Evolutionary conservation across 2,329 filamentous ascomycete genomes (phyloP).

Genomic region (Plenodomus lindquistii): DNA sequence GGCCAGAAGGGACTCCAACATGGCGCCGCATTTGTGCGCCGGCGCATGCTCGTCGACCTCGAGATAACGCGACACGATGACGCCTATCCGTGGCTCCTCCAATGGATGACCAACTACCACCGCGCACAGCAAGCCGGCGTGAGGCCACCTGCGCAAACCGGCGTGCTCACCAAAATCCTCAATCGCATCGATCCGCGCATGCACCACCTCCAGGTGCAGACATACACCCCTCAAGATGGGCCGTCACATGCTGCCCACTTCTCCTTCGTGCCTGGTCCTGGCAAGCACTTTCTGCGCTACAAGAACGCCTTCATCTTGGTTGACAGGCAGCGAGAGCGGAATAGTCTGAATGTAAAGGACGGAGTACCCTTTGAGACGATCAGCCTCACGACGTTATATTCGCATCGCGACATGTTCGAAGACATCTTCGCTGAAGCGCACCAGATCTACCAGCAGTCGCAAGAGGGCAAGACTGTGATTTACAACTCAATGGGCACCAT

Average conservation of each 20-base stretch:
- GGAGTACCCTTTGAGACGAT: slow-evolving; percentile 94
- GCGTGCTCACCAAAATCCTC: slow-evolving; percentile 58
- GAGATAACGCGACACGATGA: slow-evolving; percentile 94
- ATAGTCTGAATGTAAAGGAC: slow-evolving; percentile 72
- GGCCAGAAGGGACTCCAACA: slow-evolving; percentile 76
- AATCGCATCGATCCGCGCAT: slow-evolving; percentile 62
- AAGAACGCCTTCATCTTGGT: slow-evolving; percentile 86
- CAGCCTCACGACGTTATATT: slow-evolving; percentile 87
- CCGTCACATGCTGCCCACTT: slow-evolving; percentile 79
- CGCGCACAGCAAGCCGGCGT: slow-evolving; percentile 58
- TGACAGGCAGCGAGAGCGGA: slow-evolving; percentile 81
- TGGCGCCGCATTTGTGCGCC: slow-evolving; percentile 73
- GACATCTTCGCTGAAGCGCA: slow-evolving; percentile 88
- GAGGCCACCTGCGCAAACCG: slow-evolving; percentile 31
- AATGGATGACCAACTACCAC: slow-evolving; percentile 89
- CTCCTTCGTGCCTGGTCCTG: slow-evolving; percentile 87
- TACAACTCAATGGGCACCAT: slow-evolving; percentile 83
- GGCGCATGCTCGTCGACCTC: slow-evolving; percentile 88
- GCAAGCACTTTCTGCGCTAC: slow-evolving; percentile 84
- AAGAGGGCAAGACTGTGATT: slow-evolving; percentile 91
- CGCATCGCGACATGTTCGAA: slow-evolving; percentile 86
- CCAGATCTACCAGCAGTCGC: slow-evolving; percentile 73
- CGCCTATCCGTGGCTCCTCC: slow-evolving; percentile 90
- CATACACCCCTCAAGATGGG: slow-evolving; percentile 64
- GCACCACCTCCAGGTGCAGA: slow-evolving; percentile 68